Base-by-base conservation (phyloP, 495 filamentous ascomycete genomes). In the Penicillium fimorum region DNA sequence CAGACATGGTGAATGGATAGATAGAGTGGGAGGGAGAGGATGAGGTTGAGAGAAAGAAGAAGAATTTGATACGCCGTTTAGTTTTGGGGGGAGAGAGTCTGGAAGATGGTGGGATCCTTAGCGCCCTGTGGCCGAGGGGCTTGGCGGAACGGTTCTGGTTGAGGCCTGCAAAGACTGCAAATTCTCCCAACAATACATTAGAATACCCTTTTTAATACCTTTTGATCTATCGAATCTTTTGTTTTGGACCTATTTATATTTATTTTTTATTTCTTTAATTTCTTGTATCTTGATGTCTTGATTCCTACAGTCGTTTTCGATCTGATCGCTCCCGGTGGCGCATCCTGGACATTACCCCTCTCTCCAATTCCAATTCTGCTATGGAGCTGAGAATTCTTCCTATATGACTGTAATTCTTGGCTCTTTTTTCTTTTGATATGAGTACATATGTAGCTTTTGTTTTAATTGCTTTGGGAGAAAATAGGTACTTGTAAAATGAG, bases 1-100 rank as follows among this genome's bases (percentile, higher is more conserved):
- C 91, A 68, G 91, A 91, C 91, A 96, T 96, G 65, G 45, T 79
- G 73, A 66, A 43, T 48, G 50, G 42, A 54, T 52, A 18, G 20
- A 32, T 32, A 48, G 47, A 47, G 35, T 41, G 44, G 38, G 51
- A 45, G 46, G 35, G 10, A 38, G 35, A 17, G 35, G n/a, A 38
- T 38, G 35, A 64, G 59, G 58, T 67, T 60, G 51, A 56, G 60
- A 63, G 58, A 62, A 64, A 59, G 53, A 64, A 66, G 65, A 71
- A 71, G 71, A 69, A 64, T 72, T 64, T 71, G 71, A 73, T 73
- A 71, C 61, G 59, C 65, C 67, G 69, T 74, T 72, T 72, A 67
- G 69, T 74, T 73, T 73, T 69, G 63, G 68, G 69, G 51, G 52
- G 55, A 53, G 57, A 58, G 63, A 60, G 70, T 75, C 72, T 72